A percentile compares a stretch with the other conserved stretches of the same genome.
Conservation (phyloP, 2,329 filamentous ascomycete species). For the Magnaporthales sp. region DNA sequence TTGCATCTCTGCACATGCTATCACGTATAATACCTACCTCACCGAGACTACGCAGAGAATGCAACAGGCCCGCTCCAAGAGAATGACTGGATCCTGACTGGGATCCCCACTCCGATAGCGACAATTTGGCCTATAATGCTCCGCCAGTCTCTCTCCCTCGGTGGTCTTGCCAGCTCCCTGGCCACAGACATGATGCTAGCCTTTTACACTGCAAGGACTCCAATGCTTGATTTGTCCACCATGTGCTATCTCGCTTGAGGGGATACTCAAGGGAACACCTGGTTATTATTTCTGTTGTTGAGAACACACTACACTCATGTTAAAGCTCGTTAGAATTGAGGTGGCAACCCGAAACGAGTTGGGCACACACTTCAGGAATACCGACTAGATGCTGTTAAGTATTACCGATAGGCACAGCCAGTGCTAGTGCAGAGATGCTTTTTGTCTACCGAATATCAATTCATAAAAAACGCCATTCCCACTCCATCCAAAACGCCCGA, state of each 20-base stretch:
- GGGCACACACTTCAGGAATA: not conserved
- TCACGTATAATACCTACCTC: conserved; percentile 30
- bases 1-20: conserved; percentile 22
- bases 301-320: not conserved
- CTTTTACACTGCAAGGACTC: conserved; percentile 31
- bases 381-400: not conserved
- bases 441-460: not conserved
- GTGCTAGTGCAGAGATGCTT: not conserved
- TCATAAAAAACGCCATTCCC: not conserved
- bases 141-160: not conserved
- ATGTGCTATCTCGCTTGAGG: too few species aligned
- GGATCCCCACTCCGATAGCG: not conserved
- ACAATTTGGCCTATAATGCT: not conserved
- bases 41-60: conserved; percentile 23
- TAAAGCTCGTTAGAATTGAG: not conserved
- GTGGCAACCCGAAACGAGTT: not conserved
- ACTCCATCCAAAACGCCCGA: not conserved
- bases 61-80: conserved; percentile 8
- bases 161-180: conserved; percentile 17
- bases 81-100: not conserved
- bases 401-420: not conserved
- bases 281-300: not conserved
- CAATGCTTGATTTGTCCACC: not conserved
- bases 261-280: too few species aligned
- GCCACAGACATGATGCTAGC: conserved; percentile 31